These are phyloP conservation scores for Fragaria nilgerrensis DNA, from an alignment of 306 rosid species.

Conservation along the genomic window DNA sequence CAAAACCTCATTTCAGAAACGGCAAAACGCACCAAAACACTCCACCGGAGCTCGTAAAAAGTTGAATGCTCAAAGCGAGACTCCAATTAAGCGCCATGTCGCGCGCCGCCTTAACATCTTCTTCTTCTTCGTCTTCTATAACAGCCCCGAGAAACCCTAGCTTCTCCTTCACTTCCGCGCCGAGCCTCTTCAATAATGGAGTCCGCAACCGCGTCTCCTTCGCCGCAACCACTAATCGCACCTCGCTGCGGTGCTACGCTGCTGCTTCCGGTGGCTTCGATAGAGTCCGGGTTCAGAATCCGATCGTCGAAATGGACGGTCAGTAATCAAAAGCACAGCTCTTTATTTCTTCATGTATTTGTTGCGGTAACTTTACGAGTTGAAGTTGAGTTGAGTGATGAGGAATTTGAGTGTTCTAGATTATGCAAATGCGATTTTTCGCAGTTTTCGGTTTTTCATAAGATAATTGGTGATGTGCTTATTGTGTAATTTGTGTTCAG, in stretches of 20 bases:
- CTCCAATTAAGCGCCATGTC: slow-evolving; percentile 41
- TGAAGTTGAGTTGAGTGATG: no score
- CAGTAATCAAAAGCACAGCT: not conserved
- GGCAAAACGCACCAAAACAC: not conserved
- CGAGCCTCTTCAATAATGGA: slow-evolving; percentile 35
- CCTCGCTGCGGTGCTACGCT: slow-evolving; percentile 71
- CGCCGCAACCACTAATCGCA: slow-evolving; percentile 28
- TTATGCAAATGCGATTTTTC: not conserved
- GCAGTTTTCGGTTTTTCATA: not conserved
- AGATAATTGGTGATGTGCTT: not conserved
- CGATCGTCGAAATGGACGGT: slow-evolving; percentile 99
- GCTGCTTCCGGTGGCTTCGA: slow-evolving; percentile 41
- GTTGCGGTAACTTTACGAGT: no score
- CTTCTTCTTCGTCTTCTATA: slow-evolving; percentile 38
- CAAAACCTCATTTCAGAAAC: not conserved
- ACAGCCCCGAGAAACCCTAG: slow-evolving; percentile 45
- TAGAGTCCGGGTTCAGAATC: slow-evolving; percentile 63
- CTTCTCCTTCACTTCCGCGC: slow-evolving; percentile 24
- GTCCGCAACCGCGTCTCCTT: slow-evolving; percentile 43
- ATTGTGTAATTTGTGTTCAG: slow-evolving; percentile 29
- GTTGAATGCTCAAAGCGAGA: slow-evolving; percentile 40
- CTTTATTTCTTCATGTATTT: not conserved
- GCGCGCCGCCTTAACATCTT: slow-evolving; percentile 33
- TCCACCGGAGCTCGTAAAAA: not conserved
- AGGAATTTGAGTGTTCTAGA: not conserved